A percentile compares a stretch with the other conserved stretches of the same genome.
Evolutionary conservation across 1,284 basidiomycete species (phyloP).

Genomic region (Chalciporus sp.): DNA sequence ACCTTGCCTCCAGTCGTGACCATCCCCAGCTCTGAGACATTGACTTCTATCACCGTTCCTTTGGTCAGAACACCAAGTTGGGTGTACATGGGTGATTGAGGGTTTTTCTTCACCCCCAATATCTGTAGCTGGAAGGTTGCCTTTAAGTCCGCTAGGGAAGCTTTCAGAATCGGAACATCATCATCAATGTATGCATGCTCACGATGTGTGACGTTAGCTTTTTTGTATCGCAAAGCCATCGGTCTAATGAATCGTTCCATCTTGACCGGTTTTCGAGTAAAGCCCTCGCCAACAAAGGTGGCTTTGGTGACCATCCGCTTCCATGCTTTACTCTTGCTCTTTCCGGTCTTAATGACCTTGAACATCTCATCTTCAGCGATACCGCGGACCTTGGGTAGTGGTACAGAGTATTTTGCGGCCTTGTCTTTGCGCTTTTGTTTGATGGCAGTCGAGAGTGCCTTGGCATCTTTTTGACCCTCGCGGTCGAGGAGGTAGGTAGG

Average conservation of each 20-base stretch:
- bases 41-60: slow-evolving; percentile 98
- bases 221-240: slow-evolving; percentile 97
- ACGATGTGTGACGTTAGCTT: slow-evolving; percentile 99
- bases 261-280: slow-evolving; percentile 98
- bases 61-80: slow-evolving; percentile 97
- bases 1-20: slow-evolving; percentile 99
- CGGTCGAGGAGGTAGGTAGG: slow-evolving; percentile 96
- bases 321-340: slow-evolving; percentile 97
- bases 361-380: slow-evolving; percentile 99
- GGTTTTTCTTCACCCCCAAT: slow-evolving; percentile 99
- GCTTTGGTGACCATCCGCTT: slow-evolving; percentile 99
- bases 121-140: slow-evolving; percentile 99
- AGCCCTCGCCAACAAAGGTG: slow-evolving; percentile 97
- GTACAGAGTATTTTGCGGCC: slow-evolving; percentile 97
- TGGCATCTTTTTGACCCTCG: slow-evolving; percentile 97
- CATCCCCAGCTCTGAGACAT: slow-evolving; percentile 96
- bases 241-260: slow-evolving; percentile 98
- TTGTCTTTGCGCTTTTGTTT: slow-evolving; percentile 99
- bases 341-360: slow-evolving; percentile 98
- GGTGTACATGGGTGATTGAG: slow-evolving; percentile 97
- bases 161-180: slow-evolving; percentile 6
- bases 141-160: slow-evolving; percentile 82
- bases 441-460: slow-evolving; percentile 95
- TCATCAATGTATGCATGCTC: slow-evolving; percentile 38
- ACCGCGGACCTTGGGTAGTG: slow-evolving; percentile 94